Evolutionary conservation across 129 eudicot genomes (phyloP), one percentile per base, ranked within the genome.

Genomic region (Tanacetum coccineum): DNA sequence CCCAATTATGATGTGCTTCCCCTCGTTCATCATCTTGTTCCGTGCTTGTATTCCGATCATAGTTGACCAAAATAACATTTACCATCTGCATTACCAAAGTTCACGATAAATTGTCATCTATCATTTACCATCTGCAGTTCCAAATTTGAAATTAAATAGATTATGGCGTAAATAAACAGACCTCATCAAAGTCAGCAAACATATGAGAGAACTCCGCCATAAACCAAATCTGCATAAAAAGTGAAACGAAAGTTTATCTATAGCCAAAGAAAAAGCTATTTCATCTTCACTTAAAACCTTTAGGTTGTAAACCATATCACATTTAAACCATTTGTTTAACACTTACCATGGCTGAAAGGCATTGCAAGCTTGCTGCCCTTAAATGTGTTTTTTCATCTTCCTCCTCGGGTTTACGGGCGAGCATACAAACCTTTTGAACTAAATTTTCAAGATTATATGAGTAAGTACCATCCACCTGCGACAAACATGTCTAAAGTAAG

Each of bases 281-380:
- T 28, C 20, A 9, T 54, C 19, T 15, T 45, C 13, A 61, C 44
- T 22, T 68, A 51, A 48, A 59, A 46, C 20, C 42, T 36, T 4
- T 4, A 44, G 20, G 47, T 28, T 13, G 45, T 26, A 56, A 74
- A 26, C 13, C 21, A 25, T 58, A 76, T 59, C 75, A 63, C n/a
- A 67, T 46, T 58, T 64, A 14, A 39, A 63, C 18, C 18, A 8
- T 18, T 26, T 39, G 51, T 40, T 54, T 62, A 70, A 36, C 19
- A 69, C 28, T n/a, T 88, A 93, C 99, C 99, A 93, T 93, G 70
- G 96, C 87, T 60, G 96, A 83, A 70, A 93, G 95, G 80, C 99
- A 93, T 72, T 85, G 95, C 85, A 93, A 76, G 78, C 96, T 82
- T 76, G 96, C 86, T 63, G 99, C 95, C 77, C 80, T 87, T 74